phyloP scores from a whole-genome alignment of 768 basidiomycete genomes.

The Auriscalpium microsporum region DNA sequence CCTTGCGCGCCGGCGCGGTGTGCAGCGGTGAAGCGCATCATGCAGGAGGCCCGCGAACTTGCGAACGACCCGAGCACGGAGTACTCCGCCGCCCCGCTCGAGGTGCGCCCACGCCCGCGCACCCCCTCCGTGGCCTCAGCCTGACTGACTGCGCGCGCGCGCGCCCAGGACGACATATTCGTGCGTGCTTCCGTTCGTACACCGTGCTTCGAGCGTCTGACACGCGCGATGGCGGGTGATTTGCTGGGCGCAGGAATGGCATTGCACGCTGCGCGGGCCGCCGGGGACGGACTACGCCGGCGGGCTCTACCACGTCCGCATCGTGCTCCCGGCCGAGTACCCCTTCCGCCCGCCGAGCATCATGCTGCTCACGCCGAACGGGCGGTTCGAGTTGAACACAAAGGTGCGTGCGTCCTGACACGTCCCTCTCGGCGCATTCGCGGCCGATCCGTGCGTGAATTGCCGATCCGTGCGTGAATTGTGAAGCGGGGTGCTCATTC shows the following conservation, averaged over 20 bases:
- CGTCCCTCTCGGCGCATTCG: neutral
- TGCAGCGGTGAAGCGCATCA: conserved; percentile 88
- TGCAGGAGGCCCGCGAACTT: conserved; percentile 92
- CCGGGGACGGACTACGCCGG: conserved; percentile 86
- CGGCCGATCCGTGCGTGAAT: neutral
- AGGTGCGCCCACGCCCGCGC: conserved; percentile 38
- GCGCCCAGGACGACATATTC: conserved; percentile 74
- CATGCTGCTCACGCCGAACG: conserved; percentile 93
- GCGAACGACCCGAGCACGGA: conserved; percentile 78
- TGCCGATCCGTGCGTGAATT: neutral
- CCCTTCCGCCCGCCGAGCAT: conserved; percentile 95
- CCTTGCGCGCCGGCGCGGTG: neutral
- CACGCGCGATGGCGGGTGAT: too few relatives aligned
- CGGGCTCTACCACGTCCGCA: conserved; percentile 93
- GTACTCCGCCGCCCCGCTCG: conserved; percentile 73
- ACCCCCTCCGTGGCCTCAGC: neutral
- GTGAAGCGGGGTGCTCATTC: conserved; percentile 3
- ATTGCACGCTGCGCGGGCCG: conserved; percentile 91
- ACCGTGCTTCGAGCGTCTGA: too few relatives aligned
- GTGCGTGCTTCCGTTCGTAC: conserved; percentile 35
- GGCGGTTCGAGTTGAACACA: conserved; percentile 93
- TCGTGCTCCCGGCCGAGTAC: conserved; percentile 86
- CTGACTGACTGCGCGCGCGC: conserved; percentile 1
- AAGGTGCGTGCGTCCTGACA: conserved; percentile 48
- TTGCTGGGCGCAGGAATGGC: conserved; percentile 64